phyloP scores from a whole-genome alignment of 2,329 filamentous ascomycete genomes.

The Colletotrichum tamarilloi region DNA sequence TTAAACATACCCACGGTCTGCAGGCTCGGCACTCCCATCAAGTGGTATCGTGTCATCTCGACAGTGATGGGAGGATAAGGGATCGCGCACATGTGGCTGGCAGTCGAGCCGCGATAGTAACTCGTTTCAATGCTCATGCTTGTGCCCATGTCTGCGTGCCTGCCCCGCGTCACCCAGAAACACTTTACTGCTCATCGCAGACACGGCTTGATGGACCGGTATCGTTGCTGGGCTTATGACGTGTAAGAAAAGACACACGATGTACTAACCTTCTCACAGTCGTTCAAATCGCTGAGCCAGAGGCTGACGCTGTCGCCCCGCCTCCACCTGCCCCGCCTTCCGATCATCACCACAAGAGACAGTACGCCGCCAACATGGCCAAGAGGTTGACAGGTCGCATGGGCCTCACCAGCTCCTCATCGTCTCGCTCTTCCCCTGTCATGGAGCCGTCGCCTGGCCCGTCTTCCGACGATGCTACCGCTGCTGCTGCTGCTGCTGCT shows the following conservation, averaged over 20 bases:
- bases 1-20: slow-evolving; percentile 7
- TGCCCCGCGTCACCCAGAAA: slow-evolving; percentile 39
- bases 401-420: slow-evolving; percentile 49
- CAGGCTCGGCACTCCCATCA: slow-evolving; percentile 29
- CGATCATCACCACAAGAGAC: slow-evolving; percentile 54
- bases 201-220: slow-evolving; percentile 30
- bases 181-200: slow-evolving; percentile 6
- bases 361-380: slow-evolving; percentile 56
- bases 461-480: slow-evolving; percentile 43
- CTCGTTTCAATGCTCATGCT: not conserved
- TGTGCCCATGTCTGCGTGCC: not conserved
- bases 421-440: slow-evolving; percentile 58
- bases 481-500: slow-evolving; percentile 6
- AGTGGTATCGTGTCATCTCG: slow-evolving; percentile 24
- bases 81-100: not conserved
- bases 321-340: slow-evolving; percentile 39
- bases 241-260: slow-evolving; percentile 25
- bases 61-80: not conserved
- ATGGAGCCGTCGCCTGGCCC: slow-evolving; percentile 45
- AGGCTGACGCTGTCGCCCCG: slow-evolving; percentile 32
- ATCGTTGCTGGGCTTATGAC: slow-evolving; percentile 31
- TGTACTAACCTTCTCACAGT: slow-evolving; percentile 46
- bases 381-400: slow-evolving; percentile 55
- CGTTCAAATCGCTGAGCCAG: slow-evolving; percentile 70
- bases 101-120: slow-evolving; percentile 6